Conservation (phyloP, 2,329 filamentous ascomycete genomes). For the Penicillium sp. region DNA sequence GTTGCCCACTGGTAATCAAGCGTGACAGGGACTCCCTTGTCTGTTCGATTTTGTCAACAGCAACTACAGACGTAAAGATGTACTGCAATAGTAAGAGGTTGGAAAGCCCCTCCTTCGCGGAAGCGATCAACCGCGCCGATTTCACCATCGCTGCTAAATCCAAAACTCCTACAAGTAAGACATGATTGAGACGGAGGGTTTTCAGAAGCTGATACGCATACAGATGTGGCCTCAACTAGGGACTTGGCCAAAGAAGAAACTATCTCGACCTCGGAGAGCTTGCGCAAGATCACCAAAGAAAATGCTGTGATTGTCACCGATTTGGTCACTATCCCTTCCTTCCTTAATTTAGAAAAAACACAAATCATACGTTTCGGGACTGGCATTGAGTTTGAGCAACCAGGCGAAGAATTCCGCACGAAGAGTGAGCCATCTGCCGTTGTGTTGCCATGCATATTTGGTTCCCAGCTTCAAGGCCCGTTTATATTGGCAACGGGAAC, state of each 20-base stretch:
- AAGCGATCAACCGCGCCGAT: not conserved
- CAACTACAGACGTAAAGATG: not conserved
- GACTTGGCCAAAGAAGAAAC: not conserved
- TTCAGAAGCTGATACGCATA: not conserved
- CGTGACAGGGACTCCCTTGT: not conserved
- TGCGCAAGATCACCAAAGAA: not conserved
- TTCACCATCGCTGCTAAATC: not conserved
- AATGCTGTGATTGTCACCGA: not conserved
- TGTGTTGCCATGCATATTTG: constrained; percentile 1
- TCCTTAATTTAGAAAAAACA: not conserved
- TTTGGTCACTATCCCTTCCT: not conserved
- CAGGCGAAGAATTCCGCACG: not conserved
- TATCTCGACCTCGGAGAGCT: not conserved
- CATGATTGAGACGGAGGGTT: too few relatives aligned
- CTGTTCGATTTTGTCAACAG: not conserved
- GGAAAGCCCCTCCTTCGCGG: not conserved
- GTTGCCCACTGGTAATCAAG: not conserved
- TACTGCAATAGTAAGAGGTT: not conserved
- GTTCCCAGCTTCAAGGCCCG: not conserved
- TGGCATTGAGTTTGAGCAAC: not conserved
- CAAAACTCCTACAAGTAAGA: not conserved
- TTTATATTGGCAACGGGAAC: not conserved
- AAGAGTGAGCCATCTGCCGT: not conserved
- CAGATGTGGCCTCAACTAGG: not conserved
- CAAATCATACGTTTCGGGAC: not conserved